These are phyloP conservation scores for Bipolaris gigantea DNA, from an alignment of 2,329 filamentous ascomycete species.

Conservation along the genomic window DNA sequence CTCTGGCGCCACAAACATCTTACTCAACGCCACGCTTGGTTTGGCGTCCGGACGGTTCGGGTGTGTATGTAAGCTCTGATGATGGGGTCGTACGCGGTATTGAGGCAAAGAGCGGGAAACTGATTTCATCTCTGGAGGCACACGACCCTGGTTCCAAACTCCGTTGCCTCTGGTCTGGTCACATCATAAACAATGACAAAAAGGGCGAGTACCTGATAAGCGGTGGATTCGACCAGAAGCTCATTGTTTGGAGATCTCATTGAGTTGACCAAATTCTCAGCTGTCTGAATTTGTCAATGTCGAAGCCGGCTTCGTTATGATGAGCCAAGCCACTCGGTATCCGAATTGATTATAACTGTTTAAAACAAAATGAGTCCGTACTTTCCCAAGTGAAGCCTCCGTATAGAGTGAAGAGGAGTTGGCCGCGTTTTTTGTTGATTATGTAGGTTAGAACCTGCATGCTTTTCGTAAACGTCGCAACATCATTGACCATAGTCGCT, in stretches of 20 bases:
- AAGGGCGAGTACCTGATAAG: constrained; percentile 61
- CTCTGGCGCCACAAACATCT: constrained; percentile 63
- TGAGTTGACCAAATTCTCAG: background rate
- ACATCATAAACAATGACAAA: constrained; percentile 33
- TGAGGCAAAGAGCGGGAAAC: constrained; percentile 61
- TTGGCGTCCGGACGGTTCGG: constrained; percentile 64
- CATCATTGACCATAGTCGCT: background rate
- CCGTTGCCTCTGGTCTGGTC: constrained; percentile 60
- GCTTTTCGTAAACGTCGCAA: background rate
- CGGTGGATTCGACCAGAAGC: constrained; percentile 65
- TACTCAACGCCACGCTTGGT: constrained; percentile 63
- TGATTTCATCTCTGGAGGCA: constrained; percentile 54
- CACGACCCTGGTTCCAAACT: constrained; percentile 63
- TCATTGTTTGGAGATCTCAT: constrained; percentile 57
- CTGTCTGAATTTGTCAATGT: background rate
- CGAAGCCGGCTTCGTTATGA: background rate
- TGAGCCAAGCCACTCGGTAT: background rate
- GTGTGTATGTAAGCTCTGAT: constrained; percentile 67
- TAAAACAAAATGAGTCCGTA: background rate
- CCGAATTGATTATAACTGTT: background rate
- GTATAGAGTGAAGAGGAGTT: background rate
- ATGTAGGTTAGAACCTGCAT: background rate
- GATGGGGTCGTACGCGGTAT: constrained; percentile 64
- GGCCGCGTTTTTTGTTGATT: background rate
- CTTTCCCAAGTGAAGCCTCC: background rate